phyloP scores from a whole-genome alignment of 2,329 filamentous ascomycete genomes.

The Apiospora malaysiana region DNA sequence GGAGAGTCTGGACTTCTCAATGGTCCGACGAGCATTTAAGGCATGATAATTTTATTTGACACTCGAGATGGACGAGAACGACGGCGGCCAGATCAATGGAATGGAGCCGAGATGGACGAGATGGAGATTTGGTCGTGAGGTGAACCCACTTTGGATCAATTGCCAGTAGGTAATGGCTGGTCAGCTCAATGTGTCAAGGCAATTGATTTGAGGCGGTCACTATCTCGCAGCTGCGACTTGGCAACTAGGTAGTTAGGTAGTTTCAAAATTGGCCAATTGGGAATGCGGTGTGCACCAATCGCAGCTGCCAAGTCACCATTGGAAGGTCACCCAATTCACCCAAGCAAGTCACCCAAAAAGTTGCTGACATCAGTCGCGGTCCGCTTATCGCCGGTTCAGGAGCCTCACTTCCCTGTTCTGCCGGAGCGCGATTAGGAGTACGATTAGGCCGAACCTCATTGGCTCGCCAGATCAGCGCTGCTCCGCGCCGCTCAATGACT shows the following conservation, averaged over 20 bases:
- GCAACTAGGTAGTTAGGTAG: not conserved
- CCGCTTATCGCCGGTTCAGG: slow-evolving; percentile 14
- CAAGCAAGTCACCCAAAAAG: too few relatives aligned
- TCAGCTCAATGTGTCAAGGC: slow-evolving; percentile 12
- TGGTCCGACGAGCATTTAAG: not conserved
- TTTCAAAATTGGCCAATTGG: not conserved
- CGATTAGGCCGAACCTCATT: not conserved
- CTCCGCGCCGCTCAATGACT: not conserved
- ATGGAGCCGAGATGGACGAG: not conserved
- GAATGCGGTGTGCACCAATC: not conserved
- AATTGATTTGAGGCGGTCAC: not conserved
- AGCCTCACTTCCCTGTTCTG: not conserved
- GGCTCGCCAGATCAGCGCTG: too few relatives aligned
- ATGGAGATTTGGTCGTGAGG: not conserved
- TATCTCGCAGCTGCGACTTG: not conserved
- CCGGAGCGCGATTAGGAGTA: too few relatives aligned
- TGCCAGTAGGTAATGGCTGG: not conserved
- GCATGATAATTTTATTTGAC: slow-evolving; percentile 7
- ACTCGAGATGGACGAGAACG: not conserved
- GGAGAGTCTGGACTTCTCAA: not conserved
- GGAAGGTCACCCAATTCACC: too few relatives aligned
- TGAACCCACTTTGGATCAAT: not conserved
- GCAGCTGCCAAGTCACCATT: not conserved
- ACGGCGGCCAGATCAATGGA: not conserved
- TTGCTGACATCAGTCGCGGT: not conserved